Percentiles rank a stretch among this genome's conserved stretches.
Evolutionary conservation across 148 eudicot species (phyloP).

Genomic region (Nepenthes mirabilis): DNA sequence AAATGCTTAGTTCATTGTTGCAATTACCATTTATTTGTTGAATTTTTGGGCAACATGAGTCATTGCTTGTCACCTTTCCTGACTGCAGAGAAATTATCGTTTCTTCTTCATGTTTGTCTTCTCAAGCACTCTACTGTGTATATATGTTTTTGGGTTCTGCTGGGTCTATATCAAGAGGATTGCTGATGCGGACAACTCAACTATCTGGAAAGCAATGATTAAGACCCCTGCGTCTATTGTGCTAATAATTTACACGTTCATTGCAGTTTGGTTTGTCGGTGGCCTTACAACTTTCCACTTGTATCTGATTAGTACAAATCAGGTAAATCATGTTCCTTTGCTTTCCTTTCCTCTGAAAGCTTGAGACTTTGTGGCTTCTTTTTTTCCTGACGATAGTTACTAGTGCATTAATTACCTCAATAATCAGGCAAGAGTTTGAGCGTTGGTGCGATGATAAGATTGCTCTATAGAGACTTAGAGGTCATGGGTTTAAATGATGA

Average conservation of each 20-base stretch:
- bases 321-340: conserved; percentile 27
- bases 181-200: conserved; percentile 47
- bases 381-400: too few species aligned
- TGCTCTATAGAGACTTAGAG: too few species aligned
- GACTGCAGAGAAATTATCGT: conserved; percentile 86
- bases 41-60: not conserved
- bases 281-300: conserved; percentile 93
- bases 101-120: conserved; percentile 98
- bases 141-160: conserved; percentile 83
- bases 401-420: too few species aligned
- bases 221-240: conserved; percentile 92
- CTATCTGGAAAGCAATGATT: conserved; percentile 88
- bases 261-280: conserved; percentile 95
- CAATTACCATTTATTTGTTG: too few species aligned
- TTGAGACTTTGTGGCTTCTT: not conserved
- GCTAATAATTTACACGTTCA: conserved; percentile 75
- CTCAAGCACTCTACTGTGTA: conserved; percentile 76
- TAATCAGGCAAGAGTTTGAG: too few species aligned
- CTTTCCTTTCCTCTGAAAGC: not conserved
- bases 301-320: conserved; percentile 89
- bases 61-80: conserved; percentile 3
- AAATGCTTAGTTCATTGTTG: too few species aligned
- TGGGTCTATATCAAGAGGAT: conserved; percentile 87
- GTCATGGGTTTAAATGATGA: too few species aligned
- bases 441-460: too few species aligned